These are phyloP conservation scores for Rhodotorula mucilaginosa DNA, from an alignment of 1,284 basidiomycete species.

Conservation along the genomic window DNA sequence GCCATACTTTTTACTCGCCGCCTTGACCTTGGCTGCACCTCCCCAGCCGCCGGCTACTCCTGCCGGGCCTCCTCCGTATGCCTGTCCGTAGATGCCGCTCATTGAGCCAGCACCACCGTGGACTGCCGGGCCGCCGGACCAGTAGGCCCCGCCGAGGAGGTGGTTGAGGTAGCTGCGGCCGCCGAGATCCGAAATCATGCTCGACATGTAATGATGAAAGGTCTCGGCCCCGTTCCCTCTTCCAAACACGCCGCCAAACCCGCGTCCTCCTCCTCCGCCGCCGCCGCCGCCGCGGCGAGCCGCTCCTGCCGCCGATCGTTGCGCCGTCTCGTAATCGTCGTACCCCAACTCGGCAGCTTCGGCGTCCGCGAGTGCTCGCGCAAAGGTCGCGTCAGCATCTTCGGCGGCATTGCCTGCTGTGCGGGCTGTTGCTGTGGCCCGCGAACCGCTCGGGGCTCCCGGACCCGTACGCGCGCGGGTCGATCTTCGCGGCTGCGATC, in stretches of 20 bases:
- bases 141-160: not conserved
- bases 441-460: no score
- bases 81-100: not conserved
- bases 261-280: not conserved
- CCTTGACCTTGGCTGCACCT: conserved; percentile 28
- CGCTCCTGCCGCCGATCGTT: not conserved
- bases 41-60: conserved; percentile 22
- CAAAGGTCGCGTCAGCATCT: not conserved
- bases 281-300: not conserved
- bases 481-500: not conserved
- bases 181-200: not conserved
- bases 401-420: not conserved
- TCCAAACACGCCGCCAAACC: conserved; percentile 2
- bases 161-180: not conserved
- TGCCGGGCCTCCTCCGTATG: not conserved
- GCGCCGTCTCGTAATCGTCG: no score
- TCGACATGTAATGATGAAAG: no score
- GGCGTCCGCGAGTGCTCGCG: conserved; percentile 6
- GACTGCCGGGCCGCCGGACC: not conserved
- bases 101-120: not conserved
- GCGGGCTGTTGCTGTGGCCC: not conserved
- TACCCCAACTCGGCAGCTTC: not conserved
- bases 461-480: not conserved
- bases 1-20: conserved; percentile 29
- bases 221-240: no score